Evolutionary conservation across 2,329 filamentous ascomycete species (phyloP).

Genomic region (Aspergillus pseudotamarii): DNA sequence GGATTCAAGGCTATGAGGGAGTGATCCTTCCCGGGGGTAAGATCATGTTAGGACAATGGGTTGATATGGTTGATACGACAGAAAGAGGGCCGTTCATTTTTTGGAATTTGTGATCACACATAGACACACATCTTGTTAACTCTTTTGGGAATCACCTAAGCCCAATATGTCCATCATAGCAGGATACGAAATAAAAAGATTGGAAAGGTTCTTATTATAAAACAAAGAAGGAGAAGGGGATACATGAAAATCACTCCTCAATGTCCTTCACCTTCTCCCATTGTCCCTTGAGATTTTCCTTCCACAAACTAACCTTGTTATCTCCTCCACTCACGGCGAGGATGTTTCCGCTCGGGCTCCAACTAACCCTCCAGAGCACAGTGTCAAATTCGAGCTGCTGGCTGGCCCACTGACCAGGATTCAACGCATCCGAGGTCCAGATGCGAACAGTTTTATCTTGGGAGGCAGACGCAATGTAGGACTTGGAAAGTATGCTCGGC

Average conservation of each 20-base stretch:
- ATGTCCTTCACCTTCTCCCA: conserved; percentile 98
- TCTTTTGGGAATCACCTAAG: background rate
- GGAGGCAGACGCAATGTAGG: conserved; percentile 91
- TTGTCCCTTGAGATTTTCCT: conserved; percentile 93
- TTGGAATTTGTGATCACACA: conserved; percentile 27
- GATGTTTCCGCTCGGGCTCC: conserved; percentile 96
- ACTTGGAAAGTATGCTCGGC: conserved; percentile 90
- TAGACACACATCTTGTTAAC: background rate
- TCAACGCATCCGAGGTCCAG: conserved; percentile 78
- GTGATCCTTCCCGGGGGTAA: conserved; percentile 50
- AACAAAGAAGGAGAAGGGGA: conserved; percentile 19
- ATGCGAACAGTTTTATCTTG: conserved; percentile 98
- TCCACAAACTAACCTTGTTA: conserved; percentile 97
- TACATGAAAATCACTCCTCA: conserved; percentile 65
- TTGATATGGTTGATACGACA: conserved; percentile 28
- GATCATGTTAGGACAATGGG: conserved; percentile 55
- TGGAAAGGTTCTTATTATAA: background rate
- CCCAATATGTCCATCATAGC: background rate
- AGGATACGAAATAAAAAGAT: background rate
- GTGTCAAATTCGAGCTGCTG: conserved; percentile 87
- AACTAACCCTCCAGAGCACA: conserved; percentile 93
- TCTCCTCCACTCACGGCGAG: conserved; percentile 90
- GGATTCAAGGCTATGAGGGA: conserved; percentile 52
- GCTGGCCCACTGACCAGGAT: conserved; percentile 75
- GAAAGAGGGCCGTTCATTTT: conserved; percentile 36